Percentiles rank a stretch among this genome's conserved stretches.
phyloP scores from a whole-genome alignment of 208 protist genomes.

The Leishmania braziliensis region DNA sequence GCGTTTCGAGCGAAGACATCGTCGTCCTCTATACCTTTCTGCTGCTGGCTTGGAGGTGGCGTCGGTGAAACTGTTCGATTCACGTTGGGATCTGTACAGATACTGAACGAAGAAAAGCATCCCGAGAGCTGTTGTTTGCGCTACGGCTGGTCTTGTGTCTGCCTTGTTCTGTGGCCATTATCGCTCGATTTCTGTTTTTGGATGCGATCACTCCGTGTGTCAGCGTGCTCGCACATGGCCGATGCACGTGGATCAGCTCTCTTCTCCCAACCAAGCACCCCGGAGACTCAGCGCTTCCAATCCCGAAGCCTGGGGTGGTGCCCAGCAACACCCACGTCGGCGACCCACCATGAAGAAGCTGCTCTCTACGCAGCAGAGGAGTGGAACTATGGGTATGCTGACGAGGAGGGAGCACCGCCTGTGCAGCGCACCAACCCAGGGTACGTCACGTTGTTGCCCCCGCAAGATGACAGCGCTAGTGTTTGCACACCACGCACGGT shows the following conservation, averaged over 20 bases:
- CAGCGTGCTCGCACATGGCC: constrained; percentile 2
- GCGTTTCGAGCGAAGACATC: background rate
- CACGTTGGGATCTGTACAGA: background rate
- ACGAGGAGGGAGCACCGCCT: background rate
- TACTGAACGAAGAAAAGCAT: background rate
- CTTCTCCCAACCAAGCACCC: constrained; percentile 7
- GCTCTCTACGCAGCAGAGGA: background rate
- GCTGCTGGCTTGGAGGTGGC: background rate
- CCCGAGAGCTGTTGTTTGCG: background rate
- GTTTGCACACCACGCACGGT: constrained; percentile 11
- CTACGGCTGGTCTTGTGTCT: background rate
- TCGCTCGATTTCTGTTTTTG: background rate
- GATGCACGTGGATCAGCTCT: background rate
- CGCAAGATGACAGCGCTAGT: background rate
- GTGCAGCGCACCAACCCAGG: background rate
- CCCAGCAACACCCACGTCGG: background rate
- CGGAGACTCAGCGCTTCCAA: constrained; percentile 28
- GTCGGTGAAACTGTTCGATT: background rate
- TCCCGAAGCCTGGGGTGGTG: background rate
- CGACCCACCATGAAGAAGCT: background rate
- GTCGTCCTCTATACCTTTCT: background rate
- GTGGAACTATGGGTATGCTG: constrained; percentile 1
- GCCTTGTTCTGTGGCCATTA: background rate
- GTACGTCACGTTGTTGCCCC: no score
- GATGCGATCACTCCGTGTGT: background rate